A percentile compares a stretch with the other conserved stretches of the same genome.
These are phyloP conservation scores for Myriosclerotinia duriaeana DNA, from an alignment of 2,329 filamentous ascomycete species.

Conservation along the genomic window DNA sequence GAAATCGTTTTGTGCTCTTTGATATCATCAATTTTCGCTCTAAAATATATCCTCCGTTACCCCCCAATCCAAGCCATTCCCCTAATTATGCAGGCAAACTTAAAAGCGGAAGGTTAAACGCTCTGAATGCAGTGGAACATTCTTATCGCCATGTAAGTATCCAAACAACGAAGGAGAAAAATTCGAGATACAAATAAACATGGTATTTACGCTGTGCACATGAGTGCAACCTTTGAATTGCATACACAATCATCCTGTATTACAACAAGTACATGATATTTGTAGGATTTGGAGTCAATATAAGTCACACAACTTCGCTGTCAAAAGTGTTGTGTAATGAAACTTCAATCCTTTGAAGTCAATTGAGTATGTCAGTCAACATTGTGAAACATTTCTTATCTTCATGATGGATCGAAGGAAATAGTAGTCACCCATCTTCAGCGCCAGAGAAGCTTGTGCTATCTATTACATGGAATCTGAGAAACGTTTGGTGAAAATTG, in stretches of 20 bases:
- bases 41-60: background rate
- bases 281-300: background rate
- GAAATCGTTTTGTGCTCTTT: background rate
- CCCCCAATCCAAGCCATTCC: background rate
- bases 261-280: background rate
- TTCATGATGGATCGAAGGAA: background rate
- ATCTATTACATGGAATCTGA: background rate
- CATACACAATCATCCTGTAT: slow-evolving; percentile 9
- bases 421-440: background rate
- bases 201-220: background rate
- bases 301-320: background rate
- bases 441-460: background rate
- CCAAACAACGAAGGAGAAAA: background rate
- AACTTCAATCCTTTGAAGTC: slow-evolving; percentile 1
- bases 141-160: background rate
- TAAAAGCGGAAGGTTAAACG: slow-evolving; percentile 7
- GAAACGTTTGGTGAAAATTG: background rate
- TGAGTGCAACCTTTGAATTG: background rate
- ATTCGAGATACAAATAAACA: background rate
- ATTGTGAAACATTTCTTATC: slow-evolving; percentile 19
- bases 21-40: background rate
- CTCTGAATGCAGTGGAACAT: slow-evolving; percentile 8
- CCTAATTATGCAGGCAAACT: background rate
- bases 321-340: background rate
- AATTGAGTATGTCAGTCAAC: slow-evolving; percentile 7